Conservation (phyloP, 2,329 filamentous ascomycete genomes). For the Microcyclosporella mali region DNA sequence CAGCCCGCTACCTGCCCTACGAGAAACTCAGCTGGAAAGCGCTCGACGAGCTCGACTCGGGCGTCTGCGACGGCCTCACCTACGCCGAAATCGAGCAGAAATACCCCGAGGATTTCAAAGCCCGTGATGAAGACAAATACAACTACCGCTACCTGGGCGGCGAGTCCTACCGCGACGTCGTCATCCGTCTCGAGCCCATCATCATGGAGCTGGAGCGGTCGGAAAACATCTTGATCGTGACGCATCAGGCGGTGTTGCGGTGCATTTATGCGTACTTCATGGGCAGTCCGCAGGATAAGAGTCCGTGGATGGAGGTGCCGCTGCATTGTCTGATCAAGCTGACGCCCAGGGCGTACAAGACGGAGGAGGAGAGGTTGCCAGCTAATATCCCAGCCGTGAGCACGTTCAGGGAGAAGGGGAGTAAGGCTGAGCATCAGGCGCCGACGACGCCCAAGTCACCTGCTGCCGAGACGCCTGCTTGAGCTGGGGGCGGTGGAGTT, state of each 20-base stretch:
- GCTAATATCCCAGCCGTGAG: conserved; percentile 93
- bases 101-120: conserved; percentile 90
- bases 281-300: conserved; percentile 87
- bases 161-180: conserved; percentile 92
- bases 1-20: conserved; percentile 78
- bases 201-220: conserved; percentile 98
- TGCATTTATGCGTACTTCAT: conserved; percentile 99
- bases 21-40: conserved; percentile 99
- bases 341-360: conserved; percentile 89
- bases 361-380: conserved; percentile 78
- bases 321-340: conserved; percentile 95
- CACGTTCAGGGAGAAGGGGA: conserved; percentile 93
- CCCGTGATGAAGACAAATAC: conserved; percentile 97
- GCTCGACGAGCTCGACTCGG: conserved; percentile 91
- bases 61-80: conserved; percentile 92
- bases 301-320: conserved; percentile 97
- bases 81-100: conserved; percentile 89
- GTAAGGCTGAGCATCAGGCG: conserved; percentile 75
- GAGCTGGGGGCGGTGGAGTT: too few relatives aligned
- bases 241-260: conserved; percentile 90
- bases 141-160: conserved; percentile 98
- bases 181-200: conserved; percentile 95
- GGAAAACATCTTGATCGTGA: conserved; percentile 96
- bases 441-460: conserved; percentile 6
- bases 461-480: too few relatives aligned